Evolutionary conservation across 768 basidiomycete species (phyloP).

Genomic region (Lactarius vividus): DNA sequence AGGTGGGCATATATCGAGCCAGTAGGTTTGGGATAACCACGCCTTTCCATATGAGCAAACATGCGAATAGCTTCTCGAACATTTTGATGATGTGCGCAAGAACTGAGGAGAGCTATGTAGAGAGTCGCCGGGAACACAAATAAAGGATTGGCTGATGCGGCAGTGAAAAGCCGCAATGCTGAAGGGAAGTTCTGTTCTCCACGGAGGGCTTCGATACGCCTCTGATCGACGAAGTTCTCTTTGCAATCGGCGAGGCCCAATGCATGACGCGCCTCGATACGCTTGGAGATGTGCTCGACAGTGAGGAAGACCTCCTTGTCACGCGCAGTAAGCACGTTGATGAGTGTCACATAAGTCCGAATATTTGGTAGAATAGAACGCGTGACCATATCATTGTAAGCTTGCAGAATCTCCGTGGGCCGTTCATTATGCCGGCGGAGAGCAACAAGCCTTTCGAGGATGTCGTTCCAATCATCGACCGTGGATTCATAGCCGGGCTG

Average conservation of each 20-base stretch:
- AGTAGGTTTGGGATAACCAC: conserved; percentile 35
- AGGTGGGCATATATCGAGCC: conserved; percentile 50
- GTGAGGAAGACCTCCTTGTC: conserved; percentile 64
- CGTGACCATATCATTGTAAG: conserved; percentile 71
- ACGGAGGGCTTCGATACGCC: conserved; percentile 44
- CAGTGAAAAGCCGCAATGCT: conserved; percentile 72
- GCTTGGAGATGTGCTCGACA: conserved; percentile 32
- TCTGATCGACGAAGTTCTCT: conserved; percentile 35
- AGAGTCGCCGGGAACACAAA: conserved; percentile 38
- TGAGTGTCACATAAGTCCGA: conserved; percentile 58
- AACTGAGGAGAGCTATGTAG: conserved; percentile 58
- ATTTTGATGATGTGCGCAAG: conserved; percentile 55
- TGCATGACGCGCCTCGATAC: conserved; percentile 44
- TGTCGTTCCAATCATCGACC: conserved; percentile 59
- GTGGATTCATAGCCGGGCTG: conserved; percentile 34
- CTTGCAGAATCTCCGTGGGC: conserved; percentile 54
- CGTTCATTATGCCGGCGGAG: conserved; percentile 51
- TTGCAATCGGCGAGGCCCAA: conserved; percentile 36
- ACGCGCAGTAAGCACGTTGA: conserved; percentile 60
- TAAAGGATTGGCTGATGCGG: conserved; percentile 42
- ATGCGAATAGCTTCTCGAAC: conserved; percentile 61
- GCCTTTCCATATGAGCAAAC: conserved; percentile 58
- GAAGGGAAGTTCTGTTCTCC: conserved; percentile 68
- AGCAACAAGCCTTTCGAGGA: conserved; percentile 51
- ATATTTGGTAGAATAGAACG: conserved; percentile 59